phyloP scores from a whole-genome alignment of 352 stramenopile species.

The Blastocystis sp. region DNA sequence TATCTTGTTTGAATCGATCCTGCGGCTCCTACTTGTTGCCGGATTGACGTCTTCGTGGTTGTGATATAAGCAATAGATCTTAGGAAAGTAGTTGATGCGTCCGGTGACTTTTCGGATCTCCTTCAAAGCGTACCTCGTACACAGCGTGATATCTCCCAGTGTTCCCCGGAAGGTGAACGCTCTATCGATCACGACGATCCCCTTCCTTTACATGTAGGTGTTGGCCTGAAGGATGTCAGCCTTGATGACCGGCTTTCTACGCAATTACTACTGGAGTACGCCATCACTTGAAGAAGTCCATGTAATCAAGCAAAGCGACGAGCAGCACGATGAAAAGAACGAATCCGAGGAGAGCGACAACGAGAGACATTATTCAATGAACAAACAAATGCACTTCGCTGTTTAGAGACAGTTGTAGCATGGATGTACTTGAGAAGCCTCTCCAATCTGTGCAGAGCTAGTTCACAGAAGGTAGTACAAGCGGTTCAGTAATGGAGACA shows the following conservation, averaged over 20 bases:
- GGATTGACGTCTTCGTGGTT: background rate
- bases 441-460: too few relatives aligned
- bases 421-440: too few relatives aligned
- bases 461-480: too few relatives aligned
- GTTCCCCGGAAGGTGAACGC: conserved; percentile 24
- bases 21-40: background rate
- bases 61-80: conserved; percentile 21
- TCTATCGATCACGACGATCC: background rate
- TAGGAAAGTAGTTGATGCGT: background rate
- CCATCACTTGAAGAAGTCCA: conserved; percentile 25
- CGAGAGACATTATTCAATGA: conserved; percentile 27
- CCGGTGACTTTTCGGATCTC: background rate
- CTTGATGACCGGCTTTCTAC: conserved; percentile 22
- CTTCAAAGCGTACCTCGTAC: conserved; percentile 1
- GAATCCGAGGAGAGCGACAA: background rate
- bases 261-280: background rate
- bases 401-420: too few relatives aligned
- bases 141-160: background rate
- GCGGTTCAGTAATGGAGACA: too few relatives aligned
- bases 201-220: background rate
- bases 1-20: background rate
- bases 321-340: background rate
- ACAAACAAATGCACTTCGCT: too few relatives aligned
- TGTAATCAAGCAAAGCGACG: conserved; percentile 30
- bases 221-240: background rate